Percentiles rank a stretch among this genome's conserved stretches.
Evolutionary conservation across 768 basidiomycete species (phyloP).

Genomic region (Sistotremastrum suecicum): DNA sequence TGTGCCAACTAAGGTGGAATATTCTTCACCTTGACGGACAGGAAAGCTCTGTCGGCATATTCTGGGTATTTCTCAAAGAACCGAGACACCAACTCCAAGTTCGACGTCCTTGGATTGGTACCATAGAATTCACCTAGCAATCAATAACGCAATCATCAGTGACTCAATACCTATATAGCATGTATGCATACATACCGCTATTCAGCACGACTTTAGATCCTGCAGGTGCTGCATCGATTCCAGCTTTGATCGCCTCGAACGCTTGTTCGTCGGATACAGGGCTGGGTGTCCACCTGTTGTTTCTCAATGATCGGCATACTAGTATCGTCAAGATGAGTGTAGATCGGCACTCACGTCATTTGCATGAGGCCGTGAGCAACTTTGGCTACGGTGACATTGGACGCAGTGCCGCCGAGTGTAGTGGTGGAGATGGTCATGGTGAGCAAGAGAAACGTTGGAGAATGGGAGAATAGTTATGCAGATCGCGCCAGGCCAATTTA

Average conservation of each 20-base stretch:
- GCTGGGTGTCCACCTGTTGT: slow-evolving; percentile 25
- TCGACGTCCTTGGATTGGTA: slow-evolving; percentile 22
- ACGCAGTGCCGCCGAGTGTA: slow-evolving; percentile 3
- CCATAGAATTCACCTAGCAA: slow-evolving; percentile 46
- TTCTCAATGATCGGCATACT: too few relatives aligned
- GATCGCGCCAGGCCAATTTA: too few relatives aligned
- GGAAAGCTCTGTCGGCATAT: slow-evolving; percentile 30
- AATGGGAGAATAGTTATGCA: too few relatives aligned
- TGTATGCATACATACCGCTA: slow-evolving; percentile 21
- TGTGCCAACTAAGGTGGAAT: background rate
- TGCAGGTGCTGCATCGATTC: slow-evolving; percentile 25
- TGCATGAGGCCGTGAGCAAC: background rate
- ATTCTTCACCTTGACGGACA: slow-evolving; percentile 32
- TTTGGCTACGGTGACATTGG: background rate
- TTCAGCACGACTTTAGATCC: slow-evolving; percentile 38
- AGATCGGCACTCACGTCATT: background rate
- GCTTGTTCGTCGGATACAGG: slow-evolving; percentile 41
- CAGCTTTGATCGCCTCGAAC: slow-evolving; percentile 47
- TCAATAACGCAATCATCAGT: background rate
- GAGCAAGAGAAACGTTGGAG: too few relatives aligned
- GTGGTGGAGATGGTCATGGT: background rate
- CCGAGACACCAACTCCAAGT: slow-evolving; percentile 32
- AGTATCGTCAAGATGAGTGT: background rate
- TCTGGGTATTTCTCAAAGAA: slow-evolving; percentile 35
- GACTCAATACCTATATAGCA: background rate